A percentile compares a stretch with the other conserved stretches of the same genome.
Evolutionary conservation across 352 stramenopile genomes (phyloP).

Genomic region (Phytophthora agathidicida): DNA sequence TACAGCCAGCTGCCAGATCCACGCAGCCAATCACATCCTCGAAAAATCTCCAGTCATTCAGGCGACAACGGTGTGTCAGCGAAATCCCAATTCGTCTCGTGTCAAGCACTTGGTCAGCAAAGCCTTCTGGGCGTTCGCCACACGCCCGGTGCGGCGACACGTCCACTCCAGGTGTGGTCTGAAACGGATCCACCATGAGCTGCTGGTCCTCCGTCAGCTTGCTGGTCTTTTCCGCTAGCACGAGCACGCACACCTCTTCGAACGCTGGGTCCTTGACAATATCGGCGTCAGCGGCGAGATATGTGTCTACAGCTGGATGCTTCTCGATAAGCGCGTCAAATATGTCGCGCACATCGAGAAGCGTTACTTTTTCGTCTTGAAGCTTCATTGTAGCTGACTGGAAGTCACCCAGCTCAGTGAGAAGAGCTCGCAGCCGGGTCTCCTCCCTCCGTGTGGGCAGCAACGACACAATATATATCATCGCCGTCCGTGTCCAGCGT

Average conservation of each 20-base stretch:
- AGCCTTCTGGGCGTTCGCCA: background rate
- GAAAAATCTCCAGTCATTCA: too few relatives aligned
- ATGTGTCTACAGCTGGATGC: background rate
- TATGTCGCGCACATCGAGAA: constrained; percentile 4
- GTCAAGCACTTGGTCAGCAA: background rate
- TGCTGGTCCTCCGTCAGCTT: background rate
- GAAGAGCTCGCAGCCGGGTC: background rate
- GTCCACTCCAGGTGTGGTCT: background rate
- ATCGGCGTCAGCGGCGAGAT: background rate
- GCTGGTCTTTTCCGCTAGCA: background rate
- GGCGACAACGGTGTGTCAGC: too few relatives aligned
- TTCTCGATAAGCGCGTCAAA: constrained; percentile 7
- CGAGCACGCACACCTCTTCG: background rate
- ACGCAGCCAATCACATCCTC: too few relatives aligned
- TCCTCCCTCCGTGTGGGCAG: background rate
- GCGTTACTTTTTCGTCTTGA: background rate
- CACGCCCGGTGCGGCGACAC: background rate
- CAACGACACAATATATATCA: constrained; percentile 1
- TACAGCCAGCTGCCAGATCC: too few relatives aligned
- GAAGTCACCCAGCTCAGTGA: background rate
- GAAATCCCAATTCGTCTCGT: too few relatives aligned
- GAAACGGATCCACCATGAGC: background rate
- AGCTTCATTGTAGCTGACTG: constrained; percentile 1
- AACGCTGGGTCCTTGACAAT: background rate
- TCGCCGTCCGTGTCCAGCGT: background rate